Evolutionary conservation across 192 early-diverging fungal species (phyloP), one percentile per base, ranked within the genome.

Genomic region (Coemansia sp.): DNA sequence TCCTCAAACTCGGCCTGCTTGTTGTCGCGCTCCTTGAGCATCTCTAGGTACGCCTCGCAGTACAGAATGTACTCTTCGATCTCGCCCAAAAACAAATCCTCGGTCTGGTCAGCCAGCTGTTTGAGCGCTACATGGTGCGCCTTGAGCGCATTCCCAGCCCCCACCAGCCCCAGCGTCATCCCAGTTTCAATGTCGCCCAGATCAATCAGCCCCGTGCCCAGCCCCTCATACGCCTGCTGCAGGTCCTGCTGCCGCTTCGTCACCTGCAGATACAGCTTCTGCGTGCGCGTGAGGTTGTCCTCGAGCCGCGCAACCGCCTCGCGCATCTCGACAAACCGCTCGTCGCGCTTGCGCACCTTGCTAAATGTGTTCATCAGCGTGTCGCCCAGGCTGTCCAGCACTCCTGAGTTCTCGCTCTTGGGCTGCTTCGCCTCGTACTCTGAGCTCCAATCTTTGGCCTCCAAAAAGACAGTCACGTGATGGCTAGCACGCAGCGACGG

Each of bases 1-100:
- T 91, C 95, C 80, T 98, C 94, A 72, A 88, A 88, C 81, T 98
- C 96, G 7, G 95, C 82, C 81, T 98, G 96, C 77, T 97, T 97
- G 74, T 98, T 94, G 76, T 98, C 96, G 19, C 95, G 78, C 56
- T 85, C 65, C 60, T 84, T 87, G 23, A 98, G 82, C 39, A 90
- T 84, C 58, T 90, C 90, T 88, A 74, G 56, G 66, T 73, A 81
- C 17, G 63, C 48, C 62, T 82, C 73, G 56, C 70, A 68, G 69
- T 83, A 81, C n/a, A 60, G 82, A 9, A 94, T 85, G 72, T 93
- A 97, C 62, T 96, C 95, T 58, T 90, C 88, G 27, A 97, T 67
- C 56, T 91, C 83, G 47, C 84, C 85, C 59, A 98, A 65, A 57
- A 90, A 96, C 56, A 75, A 48, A 47, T 78, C 72, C 60, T 83